phyloP scores from a whole-genome alignment of 331 rosid species.

The Spiraea crenata region DNA sequence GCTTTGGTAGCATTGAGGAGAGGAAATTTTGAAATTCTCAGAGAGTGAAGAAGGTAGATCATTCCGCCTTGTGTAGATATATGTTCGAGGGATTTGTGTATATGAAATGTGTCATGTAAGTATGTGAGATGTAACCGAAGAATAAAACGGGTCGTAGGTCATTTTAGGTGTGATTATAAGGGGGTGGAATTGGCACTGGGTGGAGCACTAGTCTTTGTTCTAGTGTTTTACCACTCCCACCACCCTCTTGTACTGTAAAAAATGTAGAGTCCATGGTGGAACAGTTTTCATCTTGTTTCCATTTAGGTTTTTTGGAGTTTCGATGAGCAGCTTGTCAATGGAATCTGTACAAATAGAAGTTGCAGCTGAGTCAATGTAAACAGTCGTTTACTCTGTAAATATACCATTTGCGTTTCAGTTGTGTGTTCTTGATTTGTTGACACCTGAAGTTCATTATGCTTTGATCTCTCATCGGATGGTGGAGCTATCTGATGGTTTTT shows the following conservation, averaged over 20 bases:
- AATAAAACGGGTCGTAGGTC: slow-evolving; percentile 15
- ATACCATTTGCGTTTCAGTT: not conserved
- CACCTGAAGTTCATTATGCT: not conserved
- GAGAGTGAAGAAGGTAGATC: slow-evolving; percentile 24
- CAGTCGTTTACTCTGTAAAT: slow-evolving; percentile 26
- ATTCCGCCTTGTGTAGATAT: slow-evolving; percentile 49
- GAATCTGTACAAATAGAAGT: slow-evolving; percentile 58
- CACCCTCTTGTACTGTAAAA: slow-evolving; percentile 49
- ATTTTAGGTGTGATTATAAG: slow-evolving; percentile 1
- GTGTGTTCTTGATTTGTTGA: not conserved
- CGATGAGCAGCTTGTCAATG: slow-evolving; percentile 31
- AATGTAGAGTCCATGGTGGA: slow-evolving; percentile 21
- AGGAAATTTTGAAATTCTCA: slow-evolving; percentile 46
- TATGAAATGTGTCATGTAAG: slow-evolving; percentile 33
- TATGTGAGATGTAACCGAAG: slow-evolving; percentile 29
- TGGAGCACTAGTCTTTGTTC: slow-evolving; percentile 19
- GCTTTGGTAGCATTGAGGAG: slow-evolving; percentile 34
- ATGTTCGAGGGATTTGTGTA: slow-evolving; percentile 43
- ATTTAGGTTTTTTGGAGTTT: slow-evolving; percentile 29
- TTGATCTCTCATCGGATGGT: not conserved
- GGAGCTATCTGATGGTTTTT: not conserved
- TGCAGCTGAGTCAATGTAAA: slow-evolving; percentile 31
- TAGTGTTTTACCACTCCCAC: not conserved
- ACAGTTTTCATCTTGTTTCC: slow-evolving; percentile 21
- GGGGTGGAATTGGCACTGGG: slow-evolving; percentile 23